Evolutionary conservation across 768 basidiomycete species (phyloP).

Genomic region (Tephrocybe sp.): DNA sequence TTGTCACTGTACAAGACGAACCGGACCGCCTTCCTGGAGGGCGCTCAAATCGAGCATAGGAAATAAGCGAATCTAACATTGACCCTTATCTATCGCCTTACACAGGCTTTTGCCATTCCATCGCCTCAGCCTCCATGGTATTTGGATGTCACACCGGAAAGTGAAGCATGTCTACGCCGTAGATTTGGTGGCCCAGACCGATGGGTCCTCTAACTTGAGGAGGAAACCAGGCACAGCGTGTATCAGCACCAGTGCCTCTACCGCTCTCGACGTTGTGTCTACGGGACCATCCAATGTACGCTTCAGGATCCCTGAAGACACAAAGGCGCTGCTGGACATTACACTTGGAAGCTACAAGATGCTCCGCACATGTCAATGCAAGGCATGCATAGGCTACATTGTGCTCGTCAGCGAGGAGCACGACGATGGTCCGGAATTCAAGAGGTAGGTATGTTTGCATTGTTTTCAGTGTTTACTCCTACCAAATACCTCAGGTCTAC

Average conservation of each 20-base stretch:
- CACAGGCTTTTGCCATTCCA: too few species aligned
- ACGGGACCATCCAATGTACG: slow-evolving; percentile 49
- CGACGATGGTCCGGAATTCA: slow-evolving; percentile 86
- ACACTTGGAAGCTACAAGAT: slow-evolving; percentile 81
- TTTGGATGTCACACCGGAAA: too few species aligned
- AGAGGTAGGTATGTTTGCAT: slow-evolving; percentile 50
- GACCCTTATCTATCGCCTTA: too few species aligned
- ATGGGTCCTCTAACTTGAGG: slow-evolving; percentile 81
- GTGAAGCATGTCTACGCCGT: slow-evolving; percentile 37
- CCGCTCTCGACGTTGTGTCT: slow-evolving; percentile 28
- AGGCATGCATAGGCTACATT: slow-evolving; percentile 74
- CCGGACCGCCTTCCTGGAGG: too few species aligned
- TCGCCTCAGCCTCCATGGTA: too few species aligned
- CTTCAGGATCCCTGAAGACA: slow-evolving; percentile 30
- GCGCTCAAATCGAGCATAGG: too few species aligned
- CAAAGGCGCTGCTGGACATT: slow-evolving; percentile 76
- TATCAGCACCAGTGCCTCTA: slow-evolving; percentile 40
- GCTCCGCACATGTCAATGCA: slow-evolving; percentile 66
- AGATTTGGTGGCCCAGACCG: slow-evolving; percentile 58
- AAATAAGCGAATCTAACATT: too few species aligned
- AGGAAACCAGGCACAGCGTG: slow-evolving; percentile 79
- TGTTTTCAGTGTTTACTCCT: neutral
- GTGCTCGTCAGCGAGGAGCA: slow-evolving; percentile 88
- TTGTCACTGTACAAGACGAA: too few species aligned
- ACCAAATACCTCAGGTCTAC: slow-evolving; percentile 53